A percentile compares a stretch with the other conserved stretches of the same genome.
Conservation (phyloP, 2,329 filamentous ascomycete species). For the Aspergillus novoparasiticus region DNA sequence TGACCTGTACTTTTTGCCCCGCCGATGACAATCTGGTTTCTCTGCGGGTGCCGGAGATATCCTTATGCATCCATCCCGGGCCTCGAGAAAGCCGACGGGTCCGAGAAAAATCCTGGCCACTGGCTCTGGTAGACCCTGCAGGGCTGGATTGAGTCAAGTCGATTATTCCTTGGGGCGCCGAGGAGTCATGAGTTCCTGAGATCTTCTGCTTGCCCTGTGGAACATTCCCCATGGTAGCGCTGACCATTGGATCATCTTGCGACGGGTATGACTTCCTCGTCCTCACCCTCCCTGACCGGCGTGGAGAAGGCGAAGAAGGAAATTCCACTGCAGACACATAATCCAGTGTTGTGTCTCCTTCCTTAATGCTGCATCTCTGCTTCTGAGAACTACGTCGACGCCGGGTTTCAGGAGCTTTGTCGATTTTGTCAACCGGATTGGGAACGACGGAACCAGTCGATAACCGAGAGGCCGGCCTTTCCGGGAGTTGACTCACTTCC, state of each 20-base stretch:
- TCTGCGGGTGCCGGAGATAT: constrained; percentile 17
- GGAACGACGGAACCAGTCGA: constrained; percentile 23
- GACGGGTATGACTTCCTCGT: constrained; percentile 1
- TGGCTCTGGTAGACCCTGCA: constrained; percentile 26
- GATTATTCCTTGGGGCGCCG: constrained; percentile 27
- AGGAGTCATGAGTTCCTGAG: constrained; percentile 3
- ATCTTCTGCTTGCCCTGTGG: background rate
- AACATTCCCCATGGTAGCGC: constrained; percentile 13
- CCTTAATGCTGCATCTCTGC: constrained; percentile 1
- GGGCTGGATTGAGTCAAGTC: constrained; percentile 45
- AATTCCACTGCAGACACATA: constrained; percentile 7
- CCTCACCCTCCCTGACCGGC: background rate
- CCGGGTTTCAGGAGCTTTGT: constrained; percentile 23
- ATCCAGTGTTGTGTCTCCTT: constrained; percentile 10
- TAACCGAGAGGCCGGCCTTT: constrained; percentile 3
- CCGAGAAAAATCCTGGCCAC: constrained; percentile 33
- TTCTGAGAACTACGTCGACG: constrained; percentile 9
- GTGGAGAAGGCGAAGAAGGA: constrained; percentile 14
- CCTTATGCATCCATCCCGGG: constrained; percentile 34
- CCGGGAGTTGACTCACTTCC: background rate
- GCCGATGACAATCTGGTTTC: constrained; percentile 26
- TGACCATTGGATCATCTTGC: constrained; percentile 16
- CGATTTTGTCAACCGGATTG: constrained; percentile 37
- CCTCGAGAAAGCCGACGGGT: constrained; percentile 31
- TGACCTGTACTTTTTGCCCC: constrained; percentile 14